Evolutionary conservation across 441 rosid species (phyloP).

Genomic region (Bocquillonia castaneifolia): DNA sequence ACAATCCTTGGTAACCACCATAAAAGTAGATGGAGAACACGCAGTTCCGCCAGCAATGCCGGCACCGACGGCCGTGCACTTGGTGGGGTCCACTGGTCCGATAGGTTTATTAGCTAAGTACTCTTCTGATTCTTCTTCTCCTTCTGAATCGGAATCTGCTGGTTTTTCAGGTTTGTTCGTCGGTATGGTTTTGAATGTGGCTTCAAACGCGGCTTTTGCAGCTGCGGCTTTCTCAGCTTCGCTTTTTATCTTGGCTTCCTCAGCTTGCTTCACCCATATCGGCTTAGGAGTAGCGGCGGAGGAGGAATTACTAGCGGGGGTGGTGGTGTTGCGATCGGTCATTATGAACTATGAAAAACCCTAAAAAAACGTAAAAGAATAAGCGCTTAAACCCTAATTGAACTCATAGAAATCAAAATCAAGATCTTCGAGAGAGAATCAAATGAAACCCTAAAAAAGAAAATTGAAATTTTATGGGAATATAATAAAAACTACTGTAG

Average conservation of each 20-base stretch:
- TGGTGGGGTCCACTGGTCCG: conserved; percentile 82
- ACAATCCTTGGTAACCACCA: conserved; percentile 74
- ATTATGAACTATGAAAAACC: conserved; percentile 13
- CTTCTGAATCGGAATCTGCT: conserved; percentile 65
- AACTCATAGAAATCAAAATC: neutral
- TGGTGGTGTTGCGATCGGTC: conserved; percentile 23
- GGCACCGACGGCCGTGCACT: conserved; percentile 85
- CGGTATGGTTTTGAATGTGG: conserved; percentile 61
- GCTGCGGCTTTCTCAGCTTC: conserved; percentile 90
- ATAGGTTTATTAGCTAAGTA: conserved; percentile 68
- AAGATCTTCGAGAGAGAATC: no score
- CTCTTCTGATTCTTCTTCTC: conserved; percentile 59
- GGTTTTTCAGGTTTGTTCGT: conserved; percentile 36
- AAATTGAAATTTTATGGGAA: no score
- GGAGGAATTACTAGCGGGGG: neutral
- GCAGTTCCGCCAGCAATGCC: conserved; percentile 99
- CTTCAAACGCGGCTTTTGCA: conserved; percentile 94
- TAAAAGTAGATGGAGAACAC: conserved; percentile 71
- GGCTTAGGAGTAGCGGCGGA: conserved; percentile 48
- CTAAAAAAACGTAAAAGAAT: neutral
- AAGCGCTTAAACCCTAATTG: neutral
- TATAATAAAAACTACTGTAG: no score
- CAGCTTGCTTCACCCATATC: conserved; percentile 95
- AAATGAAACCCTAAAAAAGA: no score
- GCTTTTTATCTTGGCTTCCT: conserved; percentile 87